Conservation (phyloP, 306 rosid species). For the Coriaria nepalensis region DNA sequence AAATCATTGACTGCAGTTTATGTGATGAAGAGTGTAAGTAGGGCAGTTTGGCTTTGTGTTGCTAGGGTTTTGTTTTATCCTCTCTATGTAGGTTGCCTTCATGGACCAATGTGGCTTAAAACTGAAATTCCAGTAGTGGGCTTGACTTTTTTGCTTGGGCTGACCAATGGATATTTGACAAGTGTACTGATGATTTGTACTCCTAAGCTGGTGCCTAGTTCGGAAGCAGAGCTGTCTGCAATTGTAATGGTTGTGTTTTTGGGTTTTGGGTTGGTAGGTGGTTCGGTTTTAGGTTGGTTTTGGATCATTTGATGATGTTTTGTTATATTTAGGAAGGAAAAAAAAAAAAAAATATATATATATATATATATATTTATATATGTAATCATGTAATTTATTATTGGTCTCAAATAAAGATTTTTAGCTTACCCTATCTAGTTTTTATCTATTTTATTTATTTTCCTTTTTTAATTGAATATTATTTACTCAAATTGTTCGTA, state of each 20-base stretch:
- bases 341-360: neutral
- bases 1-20: conserved; percentile 67
- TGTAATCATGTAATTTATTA: neutral
- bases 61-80: conserved; percentile 67
- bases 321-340: no score
- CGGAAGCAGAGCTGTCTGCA: conserved; percentile 69
- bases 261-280: conserved; percentile 73
- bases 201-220: conserved; percentile 46
- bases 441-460: no score
- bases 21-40: conserved; percentile 36
- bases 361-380: no score
- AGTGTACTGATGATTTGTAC: conserved; percentile 72
- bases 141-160: conserved; percentile 69
- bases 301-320: conserved; percentile 43
- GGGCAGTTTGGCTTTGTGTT: conserved; percentile 47
- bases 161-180: conserved; percentile 71
- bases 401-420: neutral
- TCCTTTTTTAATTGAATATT: no score
- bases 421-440: no score
- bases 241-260: conserved; percentile 68
- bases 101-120: conserved; percentile 76
- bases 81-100: conserved; percentile 61
- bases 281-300: conserved; percentile 83
- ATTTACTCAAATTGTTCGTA: no score
- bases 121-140: conserved; percentile 43